Evolutionary conservation across 306 rosid genomes (phyloP), one percentile per base, ranked within the genome.

Genomic region (Lathyrus oleraceus): DNA sequence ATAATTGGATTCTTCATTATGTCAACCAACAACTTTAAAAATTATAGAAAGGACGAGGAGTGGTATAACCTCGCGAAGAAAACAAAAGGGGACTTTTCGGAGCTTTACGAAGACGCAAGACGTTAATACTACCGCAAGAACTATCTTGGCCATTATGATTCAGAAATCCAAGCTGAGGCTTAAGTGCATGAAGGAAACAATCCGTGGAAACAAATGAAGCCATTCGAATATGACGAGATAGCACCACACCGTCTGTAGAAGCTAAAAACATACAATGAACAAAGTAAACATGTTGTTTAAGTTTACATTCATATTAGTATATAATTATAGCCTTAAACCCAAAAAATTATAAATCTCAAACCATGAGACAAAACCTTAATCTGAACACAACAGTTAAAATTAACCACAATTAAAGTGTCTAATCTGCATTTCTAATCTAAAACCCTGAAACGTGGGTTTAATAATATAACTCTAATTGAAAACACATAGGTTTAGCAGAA

Each of bases 181-280:
- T 74, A 38, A 10, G 62, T 23, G 12, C 47, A 25, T 79, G 79
- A 74, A 85, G 76, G 66, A 77, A 56, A 72, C 67, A 74, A 45
- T 67, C 62, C 17, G 81, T 59, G 6, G 83, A 63, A 74, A 78
- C 76, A 70, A 35, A 71, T 64, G 60, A 77, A 21, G 86, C 79
- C 86, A 85, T 85, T 67, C 64, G 3, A 54, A 23, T 43, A 21
- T 53, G 56, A 60, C 16, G 74, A 51, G 23, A 59, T 57, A 58
- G 72, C 65, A 49, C 76, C 65, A 49, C 76, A 52, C 8, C 5
- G 32, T 38, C 68, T 39, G 65, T 75, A 49, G 13, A 65, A 27
- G 45, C 38, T 9, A 39, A 70, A 70, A 70, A 1, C 52, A 69
- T 19, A 61, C 0, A 53, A 32, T 30, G 51, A 79, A 28, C 45